Conservation (phyloP, 2,329 filamentous ascomycete genomes). For the Neofusicoccum laricinum region DNA sequence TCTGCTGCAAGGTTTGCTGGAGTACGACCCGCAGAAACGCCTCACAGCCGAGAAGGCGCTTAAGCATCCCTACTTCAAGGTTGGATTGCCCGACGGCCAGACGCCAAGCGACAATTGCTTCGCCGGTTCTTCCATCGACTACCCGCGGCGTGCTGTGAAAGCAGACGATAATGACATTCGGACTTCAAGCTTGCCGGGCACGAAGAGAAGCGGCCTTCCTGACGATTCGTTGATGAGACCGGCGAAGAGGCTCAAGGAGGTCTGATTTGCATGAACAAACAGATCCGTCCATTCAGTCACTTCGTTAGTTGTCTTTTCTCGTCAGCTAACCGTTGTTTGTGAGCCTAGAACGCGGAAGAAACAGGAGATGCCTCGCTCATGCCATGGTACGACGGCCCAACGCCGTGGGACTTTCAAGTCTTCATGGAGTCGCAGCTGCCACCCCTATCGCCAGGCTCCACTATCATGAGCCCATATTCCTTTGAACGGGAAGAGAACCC, state of each 20-base stretch:
- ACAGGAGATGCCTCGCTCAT: background rate
- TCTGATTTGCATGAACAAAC: constrained; percentile 22
- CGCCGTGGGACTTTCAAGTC: too few relatives aligned
- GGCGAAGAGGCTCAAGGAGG: constrained; percentile 54
- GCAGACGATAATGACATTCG: constrained; percentile 95
- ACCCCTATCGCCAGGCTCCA: too few relatives aligned
- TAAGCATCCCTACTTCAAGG: constrained; percentile 84
- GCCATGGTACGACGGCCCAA: too few relatives aligned
- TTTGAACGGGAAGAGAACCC: too few relatives aligned
- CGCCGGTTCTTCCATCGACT: constrained; percentile 81
- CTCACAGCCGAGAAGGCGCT: constrained; percentile 84
- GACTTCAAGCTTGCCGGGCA: constrained; percentile 84
- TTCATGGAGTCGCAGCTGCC: too few relatives aligned
- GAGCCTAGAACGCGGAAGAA: background rate
- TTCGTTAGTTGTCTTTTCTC: background rate
- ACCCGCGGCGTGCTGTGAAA: constrained; percentile 85
- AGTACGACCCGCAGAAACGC: constrained; percentile 88
- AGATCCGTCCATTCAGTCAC: background rate
- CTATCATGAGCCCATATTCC: too few relatives aligned
- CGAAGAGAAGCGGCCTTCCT: constrained; percentile 80
- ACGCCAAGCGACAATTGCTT: constrained; percentile 82
- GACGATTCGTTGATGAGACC: constrained; percentile 71
- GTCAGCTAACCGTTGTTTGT: background rate
- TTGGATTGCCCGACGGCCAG: constrained; percentile 45
- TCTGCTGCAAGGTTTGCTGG: constrained; percentile 75